Evolutionary conservation across 306 rosid species (phyloP), one percentile per base, ranked within the genome.

Genomic region (Lupinus albus): DNA sequence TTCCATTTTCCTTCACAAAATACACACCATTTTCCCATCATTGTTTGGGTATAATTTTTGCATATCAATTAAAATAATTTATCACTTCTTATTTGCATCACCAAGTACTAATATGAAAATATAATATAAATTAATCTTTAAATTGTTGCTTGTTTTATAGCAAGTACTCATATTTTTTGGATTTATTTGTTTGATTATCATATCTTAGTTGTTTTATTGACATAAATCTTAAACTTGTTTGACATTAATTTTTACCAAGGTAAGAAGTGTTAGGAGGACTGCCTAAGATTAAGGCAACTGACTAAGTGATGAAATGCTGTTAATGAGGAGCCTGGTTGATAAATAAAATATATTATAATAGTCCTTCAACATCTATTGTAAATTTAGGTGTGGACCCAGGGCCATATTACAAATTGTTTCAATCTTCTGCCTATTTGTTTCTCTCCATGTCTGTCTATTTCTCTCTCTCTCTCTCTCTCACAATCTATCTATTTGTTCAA

Each of bases 1-100:
- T 47, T 18, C 33, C 48, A 49, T 60, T 5, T 56, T 55, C 35
- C 18, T 45, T 70, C 38, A 42, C 48, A 33, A 25, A 25, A 25
- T 25, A 25, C 30, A 25, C 30, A 25, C 2, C 30, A 25, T 25
- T 2, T 25, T 25, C 3, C 33, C 33, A 18, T 18, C 13, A 0
- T 9, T 8, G 16, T 50, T 16, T 50, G 2, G 1, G 2, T 14
- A 52, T 18, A 16, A 50, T 7, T 17, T 52, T 9, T 17, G 30
- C 33, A 8, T 52, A 52, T 20, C 13, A 52, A 52, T 52, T 8
- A 18, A 17, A 8, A 17, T 52, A 20, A 52, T 13, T 18, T 18
- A 0, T 20, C 15, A 20, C 36, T 11, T 53, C 36, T 39, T 39
- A 39, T 39, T 39, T 39, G 45, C 45, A 7, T 39, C 45, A 39